Base-by-base conservation (phyloP, 2,329 filamentous ascomycete genomes). In the Mycosphaerella sp. region DNA sequence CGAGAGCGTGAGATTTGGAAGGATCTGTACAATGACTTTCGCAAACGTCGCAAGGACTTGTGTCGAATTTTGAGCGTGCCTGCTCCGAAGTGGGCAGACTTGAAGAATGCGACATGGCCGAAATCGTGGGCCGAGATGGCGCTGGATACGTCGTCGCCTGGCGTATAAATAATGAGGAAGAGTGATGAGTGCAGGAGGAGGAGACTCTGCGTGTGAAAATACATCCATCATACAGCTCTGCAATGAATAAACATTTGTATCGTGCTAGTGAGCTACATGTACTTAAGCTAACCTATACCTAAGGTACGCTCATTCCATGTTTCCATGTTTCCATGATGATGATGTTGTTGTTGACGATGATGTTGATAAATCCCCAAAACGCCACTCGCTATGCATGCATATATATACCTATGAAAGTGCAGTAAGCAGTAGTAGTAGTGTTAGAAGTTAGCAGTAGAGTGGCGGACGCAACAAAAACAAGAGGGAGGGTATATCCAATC, bases 1-100 rank as follows among this genome's bases (percentile, higher is more conserved):
- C 57, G 54, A 23, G 73, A 76, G 55, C 60, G 73, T 38, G 68
- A 64, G 34, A 70, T 75, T 26, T 76, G 74, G 74, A 73, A 73
- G 59, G 63, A 66, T 8, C 54, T 77, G 53, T 77, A 77, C 50
- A 67, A 73, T 34, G 70, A 75, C 46, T 77, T 76, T 55, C 60
- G 74, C 32, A 58, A 64, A 58, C 66, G 72, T 54, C 63, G 74
- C 53, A 71, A 67, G 59, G 68, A 73, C 43, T 58, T 75, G 14
- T 75, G 73, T 47, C 53, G 61, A 44, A 61, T 45, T 61, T 71
- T 62, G 47, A 62, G 60, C 40, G 60, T 61, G 11, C 60, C 60
- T 12, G 66, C 65, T 26, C 69, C 71, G 17, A 60, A 59, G n/a
- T 62, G 60, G 60, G 42, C 46, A n/a, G 57, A 61, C 36, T 17